Conservation (phyloP, 495 filamentous ascomycete species). For the Aspergillus bertholletiae region DNA sequence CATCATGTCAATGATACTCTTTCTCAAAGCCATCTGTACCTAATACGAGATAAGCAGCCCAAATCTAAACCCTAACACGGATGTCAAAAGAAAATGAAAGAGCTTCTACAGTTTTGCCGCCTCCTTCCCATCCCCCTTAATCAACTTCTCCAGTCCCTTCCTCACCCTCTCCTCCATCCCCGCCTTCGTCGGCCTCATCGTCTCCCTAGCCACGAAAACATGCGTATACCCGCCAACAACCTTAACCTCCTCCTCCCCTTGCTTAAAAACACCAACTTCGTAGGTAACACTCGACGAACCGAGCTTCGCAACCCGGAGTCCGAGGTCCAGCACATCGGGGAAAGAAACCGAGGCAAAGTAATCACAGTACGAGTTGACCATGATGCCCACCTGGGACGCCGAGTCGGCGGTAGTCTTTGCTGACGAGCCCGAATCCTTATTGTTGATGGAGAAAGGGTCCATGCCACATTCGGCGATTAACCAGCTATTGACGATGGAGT, state of each 20-base stretch:
- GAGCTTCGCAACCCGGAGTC: slow-evolving; percentile 76
- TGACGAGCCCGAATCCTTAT: slow-evolving; percentile 1
- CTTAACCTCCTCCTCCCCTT: slow-evolving; percentile 68
- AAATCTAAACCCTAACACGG: too few relatives aligned
- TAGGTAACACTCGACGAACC: slow-evolving; percentile 89
- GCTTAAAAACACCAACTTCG: slow-evolving; percentile 84
- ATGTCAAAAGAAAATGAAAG: background rate
- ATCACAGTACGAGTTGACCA: slow-evolving; percentile 78
- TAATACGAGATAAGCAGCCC: too few relatives aligned
- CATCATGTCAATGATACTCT: too few relatives aligned
- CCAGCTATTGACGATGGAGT: slow-evolving; percentile 88
- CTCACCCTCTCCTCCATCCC: slow-evolving; percentile 48
- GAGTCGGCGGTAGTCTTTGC: background rate
- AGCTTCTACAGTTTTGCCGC: slow-evolving; percentile 17
- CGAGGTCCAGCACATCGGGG: slow-evolving; percentile 77
- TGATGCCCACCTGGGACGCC: slow-evolving; percentile 65
- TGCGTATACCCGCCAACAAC: slow-evolving; percentile 86
- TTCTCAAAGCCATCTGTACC: too few relatives aligned
- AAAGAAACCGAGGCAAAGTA: slow-evolving; percentile 84
- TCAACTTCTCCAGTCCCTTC: slow-evolving; percentile 44
- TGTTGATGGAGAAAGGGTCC: slow-evolving; percentile 56
- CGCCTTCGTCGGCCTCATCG: slow-evolving; percentile 54
- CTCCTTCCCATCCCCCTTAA: slow-evolving; percentile 26
- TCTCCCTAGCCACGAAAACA: slow-evolving; percentile 79
- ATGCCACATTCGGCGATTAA: slow-evolving; percentile 77